Percentiles rank a stretch among this genome's conserved stretches.
Conservation (phyloP, 139 green algal genomes). For the Tetradesmus obliquus region DNA sequence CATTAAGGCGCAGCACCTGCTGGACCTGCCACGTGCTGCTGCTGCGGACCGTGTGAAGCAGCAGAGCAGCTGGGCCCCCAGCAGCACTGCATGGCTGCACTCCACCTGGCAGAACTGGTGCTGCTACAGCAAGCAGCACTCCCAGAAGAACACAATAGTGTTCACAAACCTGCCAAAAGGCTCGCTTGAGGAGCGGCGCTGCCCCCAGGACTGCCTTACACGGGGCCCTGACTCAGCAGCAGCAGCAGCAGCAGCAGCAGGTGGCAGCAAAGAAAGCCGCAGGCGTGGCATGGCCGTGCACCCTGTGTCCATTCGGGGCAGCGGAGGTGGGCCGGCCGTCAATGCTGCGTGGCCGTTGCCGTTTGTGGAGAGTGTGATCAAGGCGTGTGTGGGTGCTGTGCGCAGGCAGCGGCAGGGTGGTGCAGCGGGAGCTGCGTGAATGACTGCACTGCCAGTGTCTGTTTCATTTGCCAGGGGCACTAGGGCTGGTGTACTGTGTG, state of each 20-base stretch:
- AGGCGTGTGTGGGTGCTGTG: neutral
- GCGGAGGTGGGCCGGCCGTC: neutral
- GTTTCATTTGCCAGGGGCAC: neutral
- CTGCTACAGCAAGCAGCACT: neutral
- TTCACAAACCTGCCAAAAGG: neutral
- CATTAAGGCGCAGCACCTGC: constrained; percentile 19
- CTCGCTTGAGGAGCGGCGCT: neutral
- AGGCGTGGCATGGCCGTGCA: neutral
- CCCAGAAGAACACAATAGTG: neutral
- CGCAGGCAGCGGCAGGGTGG: neutral
- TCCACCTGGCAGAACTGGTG: neutral
- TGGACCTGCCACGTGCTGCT: neutral
- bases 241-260: neutral
- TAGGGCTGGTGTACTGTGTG: no score
- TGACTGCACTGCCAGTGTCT: neutral
- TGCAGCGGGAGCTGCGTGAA: neutral
- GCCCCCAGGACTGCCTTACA: neutral
- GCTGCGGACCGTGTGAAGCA: neutral
- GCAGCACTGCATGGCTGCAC: neutral
- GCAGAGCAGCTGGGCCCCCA: neutral
- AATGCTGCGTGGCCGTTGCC: neutral
- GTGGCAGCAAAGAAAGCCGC: neutral
- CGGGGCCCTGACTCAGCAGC: neutral
- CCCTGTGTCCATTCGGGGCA: neutral
- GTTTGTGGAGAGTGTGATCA: neutral